Base-by-base conservation (phyloP, 176 grass and related monocot species). In the Carex cristatella region DNA sequence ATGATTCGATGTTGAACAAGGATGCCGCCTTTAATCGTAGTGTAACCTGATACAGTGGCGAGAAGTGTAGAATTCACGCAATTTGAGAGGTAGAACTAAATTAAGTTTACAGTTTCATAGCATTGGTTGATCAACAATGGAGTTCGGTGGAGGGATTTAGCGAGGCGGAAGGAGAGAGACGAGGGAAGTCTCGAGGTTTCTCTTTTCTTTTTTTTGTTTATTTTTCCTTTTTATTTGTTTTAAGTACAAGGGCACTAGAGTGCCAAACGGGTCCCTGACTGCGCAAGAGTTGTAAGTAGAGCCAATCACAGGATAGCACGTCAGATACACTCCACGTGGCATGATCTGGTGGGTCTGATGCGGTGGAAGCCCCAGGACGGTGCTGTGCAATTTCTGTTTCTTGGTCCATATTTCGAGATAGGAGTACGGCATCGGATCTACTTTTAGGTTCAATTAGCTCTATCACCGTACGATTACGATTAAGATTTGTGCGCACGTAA, bases 241-340 rank as follows among this genome's bases (percentile, higher is more conserved):
- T 2, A 80, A 4, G 42, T 82, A 60, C 49, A 58, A 14, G 27
- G 8, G 3, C 0, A 4, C 55, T 1, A 51, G 28, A 0, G 0
- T 2, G 23, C 0, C 69, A 10, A 84, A 84, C n/a, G 74, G 14
- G 4, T 31, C 55, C 88, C 11, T n/a, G 69, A 79, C 81, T 59
- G 82, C 87, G 35, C 28, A 67, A 74, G 54, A 88, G 64, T 60
- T 79, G 80, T 81, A 77, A 62, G 84, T 19, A 2, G 0, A 10
- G 40, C 93, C 93, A 99, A 95, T 99, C 3, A 38, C 6, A 73
- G 2, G 0, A 5, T 1, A 79, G 59, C 97, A 83, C 91, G 87
- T 88, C 72, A 69, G 78, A 54, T 12, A 8, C 0, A 0, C 0
- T 64, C 85, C 93, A 99, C 90, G 85, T 99, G 96, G 90, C 96